A percentile compares a stretch with the other conserved stretches of the same genome.
phyloP scores from a whole-genome alignment of 306 rosid species.

The Prunus fruticosa region DNA sequence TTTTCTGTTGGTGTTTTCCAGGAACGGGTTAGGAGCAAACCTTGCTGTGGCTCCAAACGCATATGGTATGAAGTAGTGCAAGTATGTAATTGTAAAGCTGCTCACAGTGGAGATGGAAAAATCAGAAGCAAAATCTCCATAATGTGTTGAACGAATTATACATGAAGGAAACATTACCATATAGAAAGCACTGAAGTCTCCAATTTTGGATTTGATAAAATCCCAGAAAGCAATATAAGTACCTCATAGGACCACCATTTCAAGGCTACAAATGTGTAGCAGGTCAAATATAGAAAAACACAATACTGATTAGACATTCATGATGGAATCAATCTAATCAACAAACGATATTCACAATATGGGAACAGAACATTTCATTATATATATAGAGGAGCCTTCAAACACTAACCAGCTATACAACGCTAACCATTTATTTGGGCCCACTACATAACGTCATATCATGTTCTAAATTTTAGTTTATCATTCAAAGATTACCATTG shows the following conservation, averaged over 20 bases:
- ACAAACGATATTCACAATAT: too few species aligned
- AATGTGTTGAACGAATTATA: not conserved
- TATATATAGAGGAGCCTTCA: too few species aligned
- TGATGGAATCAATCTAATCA: too few species aligned
- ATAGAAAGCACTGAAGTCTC: slow-evolving; percentile 65
- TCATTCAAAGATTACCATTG: too few species aligned
- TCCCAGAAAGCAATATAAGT: slow-evolving; percentile 39
- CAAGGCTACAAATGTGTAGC: slow-evolving; percentile 28
- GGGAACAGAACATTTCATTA: too few species aligned
- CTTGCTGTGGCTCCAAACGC: slow-evolving; percentile 56
- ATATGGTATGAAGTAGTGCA: slow-evolving; percentile 53
- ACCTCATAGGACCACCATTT: slow-evolving; percentile 71
- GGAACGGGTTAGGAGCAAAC: slow-evolving; percentile 7
- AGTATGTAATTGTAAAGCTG: slow-evolving; percentile 52
- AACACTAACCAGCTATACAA: too few species aligned
- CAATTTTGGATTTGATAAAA: slow-evolving; percentile 43
- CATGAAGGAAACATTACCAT: slow-evolving; percentile 35
- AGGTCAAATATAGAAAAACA: not conserved
- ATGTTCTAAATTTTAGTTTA: too few species aligned
- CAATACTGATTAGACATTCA: not conserved
- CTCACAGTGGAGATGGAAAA: not conserved
- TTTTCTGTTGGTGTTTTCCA: not conserved
- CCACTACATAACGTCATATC: too few species aligned
- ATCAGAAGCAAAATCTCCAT: slow-evolving; percentile 13
- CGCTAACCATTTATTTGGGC: too few species aligned